Conservation (phyloP, 1,284 basidiomycete genomes). For the Rhodotorula sp. region DNA sequence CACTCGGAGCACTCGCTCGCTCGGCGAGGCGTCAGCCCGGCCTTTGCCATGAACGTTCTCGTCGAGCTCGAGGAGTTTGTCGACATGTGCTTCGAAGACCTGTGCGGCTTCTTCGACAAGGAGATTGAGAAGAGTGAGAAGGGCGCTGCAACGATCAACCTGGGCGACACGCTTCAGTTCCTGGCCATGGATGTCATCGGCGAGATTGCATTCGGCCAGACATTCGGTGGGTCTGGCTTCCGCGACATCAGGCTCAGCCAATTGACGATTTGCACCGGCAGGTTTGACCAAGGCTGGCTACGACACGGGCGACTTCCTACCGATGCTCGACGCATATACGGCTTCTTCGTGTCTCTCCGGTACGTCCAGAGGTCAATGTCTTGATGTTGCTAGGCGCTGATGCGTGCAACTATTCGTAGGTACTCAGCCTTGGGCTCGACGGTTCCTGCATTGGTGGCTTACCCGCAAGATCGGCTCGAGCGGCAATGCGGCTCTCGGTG, state of each 20-base stretch:
- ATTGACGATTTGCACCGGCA: background rate
- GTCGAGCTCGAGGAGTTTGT: slow-evolving; percentile 13
- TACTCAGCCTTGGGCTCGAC: slow-evolving; percentile 7
- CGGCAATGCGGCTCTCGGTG: slow-evolving; percentile 4
- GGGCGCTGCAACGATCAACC: background rate
- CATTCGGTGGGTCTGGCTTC: slow-evolving; percentile 1
- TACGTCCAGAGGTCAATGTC: background rate
- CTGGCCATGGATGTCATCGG: slow-evolving; percentile 16
- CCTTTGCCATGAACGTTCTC: slow-evolving; percentile 9
- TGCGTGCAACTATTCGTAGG: background rate
- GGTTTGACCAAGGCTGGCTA: slow-evolving; percentile 2
- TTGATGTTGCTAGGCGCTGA: background rate
- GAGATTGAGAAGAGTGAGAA: background rate
- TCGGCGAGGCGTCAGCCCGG: slow-evolving; percentile 7
- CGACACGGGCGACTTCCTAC: background rate
- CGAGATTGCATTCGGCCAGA: slow-evolving; percentile 1
- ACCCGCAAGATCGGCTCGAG: slow-evolving; percentile 9
- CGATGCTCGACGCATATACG: slow-evolving; percentile 11
- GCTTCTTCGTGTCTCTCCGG: slow-evolving; percentile 9
- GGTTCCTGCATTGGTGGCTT: slow-evolving; percentile 6
- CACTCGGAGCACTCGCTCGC: slow-evolving; percentile 1
- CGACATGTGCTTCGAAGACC: slow-evolving; percentile 5
- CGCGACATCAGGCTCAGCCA: background rate
- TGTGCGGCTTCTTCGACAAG: background rate
- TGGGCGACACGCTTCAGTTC: slow-evolving; percentile 10